Percentiles rank a stretch among this genome's conserved stretches.
Evolutionary conservation across 139 green algal species (phyloP).

Genomic region (Spirogloea muscicola): DNA sequence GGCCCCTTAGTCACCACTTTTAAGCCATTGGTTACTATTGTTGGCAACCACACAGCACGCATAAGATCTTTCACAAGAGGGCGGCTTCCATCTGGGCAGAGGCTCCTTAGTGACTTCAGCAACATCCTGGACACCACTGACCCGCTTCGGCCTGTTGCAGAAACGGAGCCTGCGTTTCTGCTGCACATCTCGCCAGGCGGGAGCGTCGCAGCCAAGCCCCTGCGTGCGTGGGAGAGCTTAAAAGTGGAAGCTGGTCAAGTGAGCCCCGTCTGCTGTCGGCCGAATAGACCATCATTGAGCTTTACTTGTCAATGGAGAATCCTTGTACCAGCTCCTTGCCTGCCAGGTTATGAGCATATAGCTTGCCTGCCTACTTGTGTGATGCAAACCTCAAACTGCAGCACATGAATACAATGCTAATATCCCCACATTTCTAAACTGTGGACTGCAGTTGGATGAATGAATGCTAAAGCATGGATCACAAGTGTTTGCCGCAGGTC

Average conservation of each 20-base stretch:
- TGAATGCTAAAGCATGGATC: too few relatives aligned
- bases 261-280: background rate
- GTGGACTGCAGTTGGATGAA: too few relatives aligned
- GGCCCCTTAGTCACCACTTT: background rate
- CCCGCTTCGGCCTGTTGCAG: background rate
- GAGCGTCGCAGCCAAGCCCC: background rate
- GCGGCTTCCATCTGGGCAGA: background rate
- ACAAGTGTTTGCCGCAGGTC: background rate
- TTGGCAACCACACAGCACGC: background rate
- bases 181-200: background rate
- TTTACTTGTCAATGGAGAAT: too few relatives aligned
- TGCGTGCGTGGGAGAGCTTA: background rate
- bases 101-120: background rate
- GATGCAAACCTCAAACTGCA: background rate
- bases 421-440: too few relatives aligned
- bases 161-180: conserved; percentile 1
- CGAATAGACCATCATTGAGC: background rate
- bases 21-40: background rate
- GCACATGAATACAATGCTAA: too few relatives aligned
- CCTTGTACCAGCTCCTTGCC: background rate
- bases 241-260: background rate
- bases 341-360: background rate
- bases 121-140: background rate
- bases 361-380: background rate
- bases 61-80: too few relatives aligned